Evolutionary conservation across 1,284 basidiomycete genomes (phyloP).

Genomic region (Rhodotorula sp.): DNA sequence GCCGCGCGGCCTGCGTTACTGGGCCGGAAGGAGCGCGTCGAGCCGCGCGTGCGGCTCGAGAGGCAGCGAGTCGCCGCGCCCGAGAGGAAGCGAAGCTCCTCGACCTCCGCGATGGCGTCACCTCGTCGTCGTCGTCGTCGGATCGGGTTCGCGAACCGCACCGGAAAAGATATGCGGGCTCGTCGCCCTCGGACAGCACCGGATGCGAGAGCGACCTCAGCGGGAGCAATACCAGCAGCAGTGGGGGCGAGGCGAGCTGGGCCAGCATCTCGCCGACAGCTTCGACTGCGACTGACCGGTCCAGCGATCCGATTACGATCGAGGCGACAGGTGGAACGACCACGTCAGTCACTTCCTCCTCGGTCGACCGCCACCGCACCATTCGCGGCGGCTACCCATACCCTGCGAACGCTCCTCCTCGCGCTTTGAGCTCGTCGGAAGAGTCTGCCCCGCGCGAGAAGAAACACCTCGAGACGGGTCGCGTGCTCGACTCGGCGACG

Average conservation of each 20-base stretch:
- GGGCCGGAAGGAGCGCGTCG: constrained; percentile 37
- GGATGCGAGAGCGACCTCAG: background rate
- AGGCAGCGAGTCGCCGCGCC: constrained; percentile 27
- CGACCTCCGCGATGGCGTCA: constrained; percentile 7
- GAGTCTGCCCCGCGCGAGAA: background rate
- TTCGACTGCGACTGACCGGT: background rate
- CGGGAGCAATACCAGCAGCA: background rate
- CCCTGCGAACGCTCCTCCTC: background rate
- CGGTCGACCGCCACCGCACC: constrained; percentile 16
- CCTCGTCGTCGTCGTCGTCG: constrained; percentile 5
- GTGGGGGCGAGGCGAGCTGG: background rate
- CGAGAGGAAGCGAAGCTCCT: constrained; percentile 27
- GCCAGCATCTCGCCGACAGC: background rate
- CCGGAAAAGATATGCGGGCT: background rate
- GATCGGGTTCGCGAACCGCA: constrained; percentile 13
- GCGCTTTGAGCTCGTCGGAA: background rate
- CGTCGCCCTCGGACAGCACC: background rate
- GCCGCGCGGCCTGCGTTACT: constrained; percentile 8
- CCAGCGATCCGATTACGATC: background rate
- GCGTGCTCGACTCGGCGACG: background rate
- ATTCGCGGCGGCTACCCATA: constrained; percentile 15
- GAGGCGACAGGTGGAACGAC: background rate
- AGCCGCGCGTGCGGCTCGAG: constrained; percentile 35
- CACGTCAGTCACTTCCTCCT: too few species aligned
- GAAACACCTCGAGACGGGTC: background rate